Percentiles rank a stretch among this genome's conserved stretches.
Evolutionary conservation across 371 early-diverging fungal species (phyloP).

Genomic region (Saksenaea oblongispora): DNA sequence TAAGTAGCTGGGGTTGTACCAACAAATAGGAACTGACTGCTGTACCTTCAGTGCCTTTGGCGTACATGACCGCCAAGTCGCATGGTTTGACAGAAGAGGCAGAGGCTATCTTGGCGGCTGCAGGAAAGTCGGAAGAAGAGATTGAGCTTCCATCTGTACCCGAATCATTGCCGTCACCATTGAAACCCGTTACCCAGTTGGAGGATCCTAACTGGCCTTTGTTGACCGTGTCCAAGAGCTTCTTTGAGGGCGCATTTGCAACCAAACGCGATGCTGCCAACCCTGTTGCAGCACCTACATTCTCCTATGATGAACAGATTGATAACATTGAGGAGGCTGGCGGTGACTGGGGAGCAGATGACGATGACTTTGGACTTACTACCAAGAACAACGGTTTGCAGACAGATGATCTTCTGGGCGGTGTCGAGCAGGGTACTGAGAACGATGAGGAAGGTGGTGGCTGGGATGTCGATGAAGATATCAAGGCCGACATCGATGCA

Average conservation of each 20-base stretch:
- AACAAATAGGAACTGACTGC: neutral
- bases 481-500: slow-evolving; percentile 61
- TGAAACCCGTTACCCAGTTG: slow-evolving; percentile 66
- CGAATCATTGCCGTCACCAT: slow-evolving; percentile 57
- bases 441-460: slow-evolving; percentile 54
- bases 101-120: slow-evolving; percentile 71
- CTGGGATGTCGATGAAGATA: slow-evolving; percentile 65
- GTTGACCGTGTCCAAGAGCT: slow-evolving; percentile 71
- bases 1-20: slow-evolving; percentile 23
- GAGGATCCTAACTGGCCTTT: slow-evolving; percentile 88
- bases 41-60: slow-evolving; percentile 65
- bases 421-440: slow-evolving; percentile 51
- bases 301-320: slow-evolving; percentile 49
- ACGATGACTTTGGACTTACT: slow-evolving; percentile 47
- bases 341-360: slow-evolving; percentile 75
- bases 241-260: slow-evolving; percentile 66
- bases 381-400: slow-evolving; percentile 4
- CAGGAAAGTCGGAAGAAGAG: slow-evolving; percentile 66
- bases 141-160: slow-evolving; percentile 52
- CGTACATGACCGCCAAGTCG: slow-evolving; percentile 89
- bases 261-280: slow-evolving; percentile 29
- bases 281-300: slow-evolving; percentile 37
- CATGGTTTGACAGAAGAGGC: slow-evolving; percentile 87
- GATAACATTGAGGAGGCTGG: slow-evolving; percentile 59
- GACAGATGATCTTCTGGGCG: slow-evolving; percentile 24